Conservation (phyloP, 768 basidiomycete genomes). For the Mycena haematopus region DNA sequence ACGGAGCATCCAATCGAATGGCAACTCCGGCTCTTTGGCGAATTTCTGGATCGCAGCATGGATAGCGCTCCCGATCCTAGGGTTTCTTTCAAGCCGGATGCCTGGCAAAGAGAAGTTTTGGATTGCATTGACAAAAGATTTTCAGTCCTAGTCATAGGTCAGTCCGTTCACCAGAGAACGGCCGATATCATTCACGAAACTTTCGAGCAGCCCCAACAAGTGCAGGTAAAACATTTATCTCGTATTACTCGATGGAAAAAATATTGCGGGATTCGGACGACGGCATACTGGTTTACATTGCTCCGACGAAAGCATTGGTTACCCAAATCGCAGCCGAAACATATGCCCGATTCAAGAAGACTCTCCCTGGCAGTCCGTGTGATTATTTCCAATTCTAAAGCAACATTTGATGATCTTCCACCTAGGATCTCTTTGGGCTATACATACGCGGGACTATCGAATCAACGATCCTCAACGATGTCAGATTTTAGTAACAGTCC, state of each 20-base stretch:
- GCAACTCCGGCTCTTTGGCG: slow-evolving; percentile 74
- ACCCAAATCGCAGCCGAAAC: slow-evolving; percentile 75
- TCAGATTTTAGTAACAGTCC: slow-evolving; percentile 78
- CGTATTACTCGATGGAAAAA: slow-evolving; percentile 79
- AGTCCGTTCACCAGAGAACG: slow-evolving; percentile 28
- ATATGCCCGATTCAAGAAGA: slow-evolving; percentile 72
- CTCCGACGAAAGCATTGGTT: slow-evolving; percentile 78
- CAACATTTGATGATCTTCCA: neutral
- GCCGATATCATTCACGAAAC: neutral
- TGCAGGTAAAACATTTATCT: slow-evolving; percentile 81
- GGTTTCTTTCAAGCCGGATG: slow-evolving; percentile 70
- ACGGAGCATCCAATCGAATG: slow-evolving; percentile 63
- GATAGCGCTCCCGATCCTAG: slow-evolving; percentile 63
- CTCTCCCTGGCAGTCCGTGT: slow-evolving; percentile 48
- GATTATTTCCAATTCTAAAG: neutral
- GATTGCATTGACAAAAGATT: slow-evolving; percentile 64
- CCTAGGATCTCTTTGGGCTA: slow-evolving; percentile 65
- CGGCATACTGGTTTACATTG: slow-evolving; percentile 73
- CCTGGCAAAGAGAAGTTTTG: slow-evolving; percentile 72
- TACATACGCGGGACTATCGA: slow-evolving; percentile 70
- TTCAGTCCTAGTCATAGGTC: slow-evolving; percentile 73
- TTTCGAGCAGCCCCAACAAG: slow-evolving; percentile 62
- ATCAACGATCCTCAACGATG: slow-evolving; percentile 68
- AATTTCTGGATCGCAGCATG: slow-evolving; percentile 77
- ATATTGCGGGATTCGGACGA: slow-evolving; percentile 67